These are phyloP conservation scores for Tuber calosporum DNA, from an alignment of 495 filamentous ascomycete species.

Conservation along the genomic window DNA sequence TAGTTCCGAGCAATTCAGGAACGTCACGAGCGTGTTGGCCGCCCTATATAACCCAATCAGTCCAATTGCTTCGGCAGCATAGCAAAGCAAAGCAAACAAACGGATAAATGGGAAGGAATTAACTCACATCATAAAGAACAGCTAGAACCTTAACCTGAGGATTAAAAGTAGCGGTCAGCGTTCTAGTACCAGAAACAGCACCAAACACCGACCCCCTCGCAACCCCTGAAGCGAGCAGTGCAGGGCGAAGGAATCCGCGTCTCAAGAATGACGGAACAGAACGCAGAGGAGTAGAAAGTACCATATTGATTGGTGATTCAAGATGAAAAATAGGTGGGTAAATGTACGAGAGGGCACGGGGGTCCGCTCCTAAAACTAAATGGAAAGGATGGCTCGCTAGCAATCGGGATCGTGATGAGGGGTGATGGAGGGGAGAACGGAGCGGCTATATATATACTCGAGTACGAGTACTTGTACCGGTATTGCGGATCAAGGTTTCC, in stretches of 20 bases:
- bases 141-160: slow-evolving; percentile 67
- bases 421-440: not conserved
- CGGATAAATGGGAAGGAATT: not conserved
- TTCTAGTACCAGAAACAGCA: slow-evolving; percentile 44
- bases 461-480: too few relatives aligned
- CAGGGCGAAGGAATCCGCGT: slow-evolving; percentile 48
- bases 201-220: slow-evolving; percentile 41
- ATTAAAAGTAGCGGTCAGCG: slow-evolving; percentile 45
- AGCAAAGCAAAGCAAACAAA: not conserved
- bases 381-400: not conserved
- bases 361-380: not conserved
- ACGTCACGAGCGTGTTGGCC: slow-evolving; percentile 64
- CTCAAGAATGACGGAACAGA: slow-evolving; percentile 50
- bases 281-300: slow-evolving; percentile 59
- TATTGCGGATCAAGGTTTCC: not conserved
- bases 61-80: not conserved
- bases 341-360: not conserved
- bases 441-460: not conserved
- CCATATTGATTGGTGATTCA: slow-evolving; percentile 52
- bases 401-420: not conserved
- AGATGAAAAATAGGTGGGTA: not conserved
- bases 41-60: slow-evolving; percentile 48
- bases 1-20: slow-evolving; percentile 82
- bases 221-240: slow-evolving; percentile 47
- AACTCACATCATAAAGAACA: slow-evolving; percentile 67